Conservation (phyloP, 1,284 basidiomycete species). For the Ceratobasidium sp. region DNA sequence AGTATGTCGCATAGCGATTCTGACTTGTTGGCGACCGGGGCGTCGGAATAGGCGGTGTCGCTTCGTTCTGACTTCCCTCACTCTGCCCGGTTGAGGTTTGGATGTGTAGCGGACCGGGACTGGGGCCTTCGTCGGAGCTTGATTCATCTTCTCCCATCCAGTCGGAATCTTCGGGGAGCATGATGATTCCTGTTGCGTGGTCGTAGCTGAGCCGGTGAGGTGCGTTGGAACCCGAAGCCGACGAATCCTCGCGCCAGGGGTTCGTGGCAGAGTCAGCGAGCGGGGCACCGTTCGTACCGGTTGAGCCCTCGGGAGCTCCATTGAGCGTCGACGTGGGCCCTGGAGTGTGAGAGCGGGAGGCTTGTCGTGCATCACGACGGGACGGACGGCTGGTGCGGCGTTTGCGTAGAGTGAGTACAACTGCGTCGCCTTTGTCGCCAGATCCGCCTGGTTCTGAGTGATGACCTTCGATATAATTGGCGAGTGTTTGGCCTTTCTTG, state of each 20-base stretch:
- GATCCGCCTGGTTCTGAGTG: slow-evolving; percentile 59
- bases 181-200: slow-evolving; percentile 84
- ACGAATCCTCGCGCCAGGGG: slow-evolving; percentile 46
- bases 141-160: slow-evolving; percentile 71
- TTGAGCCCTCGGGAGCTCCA: slow-evolving; percentile 8
- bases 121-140: slow-evolving; percentile 56
- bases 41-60: slow-evolving; percentile 19
- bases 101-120: slow-evolving; percentile 47
- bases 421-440: slow-evolving; percentile 68
- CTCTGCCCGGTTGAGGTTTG: slow-evolving; percentile 24
- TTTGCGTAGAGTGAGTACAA: slow-evolving; percentile 76
- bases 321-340: slow-evolving; percentile 8
- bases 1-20: slow-evolving; percentile 74
- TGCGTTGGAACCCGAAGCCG: slow-evolving; percentile 52
- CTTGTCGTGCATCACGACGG: slow-evolving; percentile 10
- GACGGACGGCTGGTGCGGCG: slow-evolving; percentile 22
- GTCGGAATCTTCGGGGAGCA: slow-evolving; percentile 80
- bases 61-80: slow-evolving; percentile 45
- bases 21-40: slow-evolving; percentile 26
- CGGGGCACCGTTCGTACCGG: slow-evolving; percentile 45
- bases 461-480: slow-evolving; percentile 58
- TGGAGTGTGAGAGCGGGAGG: slow-evolving; percentile 24
- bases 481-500: slow-evolving; percentile 80
- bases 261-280: slow-evolving; percentile 30
- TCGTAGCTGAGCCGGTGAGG: slow-evolving; percentile 80